Evolutionary conservation across 1,284 basidiomycete genomes (phyloP), one percentile per base, ranked within the genome.

Genomic region (Ustilago shanxiensis): DNA sequence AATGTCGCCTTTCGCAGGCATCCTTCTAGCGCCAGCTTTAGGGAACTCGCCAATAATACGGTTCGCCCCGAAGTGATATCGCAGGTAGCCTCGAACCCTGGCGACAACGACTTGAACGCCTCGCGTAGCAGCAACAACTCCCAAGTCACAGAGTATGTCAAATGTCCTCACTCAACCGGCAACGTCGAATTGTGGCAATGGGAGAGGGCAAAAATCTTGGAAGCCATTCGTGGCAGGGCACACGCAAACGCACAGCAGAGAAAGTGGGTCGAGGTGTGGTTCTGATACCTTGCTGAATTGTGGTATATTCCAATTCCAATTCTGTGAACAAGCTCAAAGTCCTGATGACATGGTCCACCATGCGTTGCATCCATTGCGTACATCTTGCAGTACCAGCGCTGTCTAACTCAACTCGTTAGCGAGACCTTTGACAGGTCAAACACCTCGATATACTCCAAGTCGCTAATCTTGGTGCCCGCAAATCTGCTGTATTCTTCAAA

Each of bases 401-500:
- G n/a, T n/a, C n/a, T n/a, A n/a, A 8, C 20, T 20, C 24, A 60
- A 11, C 53, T 29, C 0, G 54, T 28, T 5, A 75, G 45, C 22
- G 64, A 61, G 14, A 77, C 66, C 51, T 66, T 56, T 1, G 57
- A 47, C 49, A 78, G 26, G 58, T 82, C 79, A 55, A 83, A 83
- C 24, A 82, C 75, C 67, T 82, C 82, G 31, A 83, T 83, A 49
- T 75, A 83, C 71, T 79, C 84, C 47, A 83, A 62, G 66, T 86
- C 84, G 18, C 83, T 77, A 39, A 83, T 79, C 58, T 79, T 78
- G n/a, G 65, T 72, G 0, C 82, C 82, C 2, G 82, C 82, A 60
- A 86, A 84, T 5, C 83, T 62, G 11, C 76, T 79, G 41, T 83
- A 86, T 72, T 86, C 84, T 39, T 85, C 83, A 55, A 84, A 83